These are phyloP conservation scores for Cochlearia excelsa DNA, from an alignment of 345 rosid species.

Conservation along the genomic window DNA sequence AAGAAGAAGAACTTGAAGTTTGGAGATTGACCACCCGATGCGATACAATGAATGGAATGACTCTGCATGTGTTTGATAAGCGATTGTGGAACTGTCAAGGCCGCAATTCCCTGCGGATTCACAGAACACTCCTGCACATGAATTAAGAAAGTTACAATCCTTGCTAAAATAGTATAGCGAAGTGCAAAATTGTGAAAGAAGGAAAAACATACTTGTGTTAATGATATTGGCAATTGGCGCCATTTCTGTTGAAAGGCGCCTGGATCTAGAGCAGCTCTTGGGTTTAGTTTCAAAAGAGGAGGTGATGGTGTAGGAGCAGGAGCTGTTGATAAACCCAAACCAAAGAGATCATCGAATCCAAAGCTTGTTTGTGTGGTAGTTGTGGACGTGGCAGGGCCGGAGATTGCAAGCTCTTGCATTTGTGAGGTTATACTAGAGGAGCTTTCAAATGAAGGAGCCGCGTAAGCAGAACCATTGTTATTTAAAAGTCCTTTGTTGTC, in stretches of 20 bases:
- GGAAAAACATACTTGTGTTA: conserved; percentile 55
- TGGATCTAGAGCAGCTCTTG: conserved; percentile 77
- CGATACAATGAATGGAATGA: conserved; percentile 84
- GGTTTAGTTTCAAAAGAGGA: conserved; percentile 71
- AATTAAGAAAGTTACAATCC: conserved; percentile 18
- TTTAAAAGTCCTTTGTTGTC: conserved; percentile 49
- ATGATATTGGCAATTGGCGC: conserved; percentile 75
- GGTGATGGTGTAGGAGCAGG: conserved; percentile 50
- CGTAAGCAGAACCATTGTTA: conserved; percentile 60
- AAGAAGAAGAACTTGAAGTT: conserved; percentile 94
- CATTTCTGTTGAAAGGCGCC: conserved; percentile 86
- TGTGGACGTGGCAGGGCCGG: conserved; percentile 38
- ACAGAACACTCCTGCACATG: conserved; percentile 56
- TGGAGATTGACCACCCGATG: conserved; percentile 89
- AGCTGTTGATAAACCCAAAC: conserved; percentile 58
- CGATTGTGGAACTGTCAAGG: conserved; percentile 67
- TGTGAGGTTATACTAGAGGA: conserved; percentile 48
- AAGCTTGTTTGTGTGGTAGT: conserved; percentile 50
- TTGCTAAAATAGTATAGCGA: not conserved
- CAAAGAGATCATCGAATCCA: conserved; percentile 81
- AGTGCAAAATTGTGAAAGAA: not conserved
- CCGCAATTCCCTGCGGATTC: conserved; percentile 67
- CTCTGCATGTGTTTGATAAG: conserved; percentile 82
- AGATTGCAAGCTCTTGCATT: conserved; percentile 49
- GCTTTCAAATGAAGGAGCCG: conserved; percentile 60